These are phyloP conservation scores for Phylloporus scabripes DNA, from an alignment of 768 basidiomycete species.

Conservation along the genomic window DNA sequence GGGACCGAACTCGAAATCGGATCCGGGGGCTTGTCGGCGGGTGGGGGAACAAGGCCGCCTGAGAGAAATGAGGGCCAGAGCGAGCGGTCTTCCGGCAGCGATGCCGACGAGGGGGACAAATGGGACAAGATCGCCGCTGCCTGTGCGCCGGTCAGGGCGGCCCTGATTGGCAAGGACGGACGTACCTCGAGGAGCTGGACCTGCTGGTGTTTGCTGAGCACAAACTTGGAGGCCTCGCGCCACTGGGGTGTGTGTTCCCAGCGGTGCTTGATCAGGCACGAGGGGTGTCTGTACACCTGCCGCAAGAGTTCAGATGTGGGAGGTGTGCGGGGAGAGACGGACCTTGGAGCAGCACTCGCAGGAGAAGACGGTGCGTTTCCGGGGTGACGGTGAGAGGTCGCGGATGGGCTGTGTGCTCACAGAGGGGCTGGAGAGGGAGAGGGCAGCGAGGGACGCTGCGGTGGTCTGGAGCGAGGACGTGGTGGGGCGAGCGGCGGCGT, in stretches of 20 bases:
- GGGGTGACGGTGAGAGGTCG: too few relatives aligned
- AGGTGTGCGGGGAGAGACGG: too few relatives aligned
- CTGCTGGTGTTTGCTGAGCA: constrained; percentile 94
- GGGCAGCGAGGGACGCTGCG: too few relatives aligned
- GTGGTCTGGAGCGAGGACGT: too few relatives aligned
- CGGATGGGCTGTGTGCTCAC: too few relatives aligned
- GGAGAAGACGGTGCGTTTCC: too few relatives aligned
- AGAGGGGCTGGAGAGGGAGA: too few relatives aligned
- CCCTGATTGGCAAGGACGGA: too few relatives aligned
- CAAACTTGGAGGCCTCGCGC: constrained; percentile 87
- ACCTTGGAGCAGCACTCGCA: too few relatives aligned
- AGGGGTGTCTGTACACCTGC: constrained; percentile 77
- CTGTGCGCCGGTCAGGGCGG: constrained; percentile 29
- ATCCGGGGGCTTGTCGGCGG: constrained; percentile 20
- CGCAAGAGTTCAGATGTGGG: too few relatives aligned
- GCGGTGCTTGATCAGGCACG: constrained; percentile 93
- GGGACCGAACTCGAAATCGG: constrained; percentile 16
- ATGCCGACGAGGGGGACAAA: constrained; percentile 59
- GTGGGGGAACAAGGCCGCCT: constrained; percentile 59
- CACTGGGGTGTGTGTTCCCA: constrained; percentile 99
- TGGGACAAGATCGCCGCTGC: constrained; percentile 97
- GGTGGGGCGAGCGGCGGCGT: too few relatives aligned
- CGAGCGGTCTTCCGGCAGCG: constrained; percentile 88
- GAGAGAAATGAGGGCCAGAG: constrained; percentile 86
- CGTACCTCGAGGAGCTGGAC: constrained; percentile 89